Conservation (phyloP, 2,329 filamentous ascomycete genomes). For the Aureobasidium uvarum region DNA sequence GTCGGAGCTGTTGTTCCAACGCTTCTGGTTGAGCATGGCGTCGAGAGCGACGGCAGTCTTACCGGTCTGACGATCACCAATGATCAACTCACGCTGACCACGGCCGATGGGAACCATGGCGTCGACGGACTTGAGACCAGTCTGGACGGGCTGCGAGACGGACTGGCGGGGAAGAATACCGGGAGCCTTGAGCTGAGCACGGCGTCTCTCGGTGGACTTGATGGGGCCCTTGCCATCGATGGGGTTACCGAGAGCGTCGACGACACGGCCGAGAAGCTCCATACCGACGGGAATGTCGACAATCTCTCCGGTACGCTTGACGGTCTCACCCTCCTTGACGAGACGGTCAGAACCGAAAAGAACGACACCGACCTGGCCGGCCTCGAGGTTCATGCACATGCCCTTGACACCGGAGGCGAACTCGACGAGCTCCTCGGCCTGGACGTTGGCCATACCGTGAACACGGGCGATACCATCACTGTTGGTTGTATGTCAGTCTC, state of each 20-base stretch:
- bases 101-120: conserved; percentile 99
- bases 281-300: conserved; percentile 94
- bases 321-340: conserved; percentile 98
- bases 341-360: conserved; percentile 99
- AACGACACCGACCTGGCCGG: conserved; percentile 99
- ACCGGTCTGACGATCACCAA: conserved; percentile 99
- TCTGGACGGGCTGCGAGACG: conserved; percentile 98
- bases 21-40: conserved; percentile 98
- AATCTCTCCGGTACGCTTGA: conserved; percentile 99
- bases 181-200: conserved; percentile 98
- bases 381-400: conserved; percentile 99
- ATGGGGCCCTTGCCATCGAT: conserved; percentile 99
- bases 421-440: conserved; percentile 99
- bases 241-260: conserved; percentile 98
- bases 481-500: conserved; percentile 41
- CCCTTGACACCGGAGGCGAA: conserved; percentile 99
- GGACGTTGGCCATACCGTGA: conserved; percentile 99
- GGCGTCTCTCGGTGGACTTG: conserved; percentile 85
- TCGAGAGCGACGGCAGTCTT: conserved; percentile 99
- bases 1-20: conserved; percentile 89
- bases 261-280: conserved; percentile 94
- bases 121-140: conserved; percentile 98
- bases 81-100: conserved; percentile 99
- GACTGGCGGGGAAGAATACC: conserved; percentile 96
- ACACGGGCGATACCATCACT: conserved; percentile 99